A percentile compares a stretch with the other conserved stretches of the same genome.
These are phyloP conservation scores for Fistulifera solaris DNA, from an alignment of 108 stramenopile genomes.

Conservation along the genomic window DNA sequence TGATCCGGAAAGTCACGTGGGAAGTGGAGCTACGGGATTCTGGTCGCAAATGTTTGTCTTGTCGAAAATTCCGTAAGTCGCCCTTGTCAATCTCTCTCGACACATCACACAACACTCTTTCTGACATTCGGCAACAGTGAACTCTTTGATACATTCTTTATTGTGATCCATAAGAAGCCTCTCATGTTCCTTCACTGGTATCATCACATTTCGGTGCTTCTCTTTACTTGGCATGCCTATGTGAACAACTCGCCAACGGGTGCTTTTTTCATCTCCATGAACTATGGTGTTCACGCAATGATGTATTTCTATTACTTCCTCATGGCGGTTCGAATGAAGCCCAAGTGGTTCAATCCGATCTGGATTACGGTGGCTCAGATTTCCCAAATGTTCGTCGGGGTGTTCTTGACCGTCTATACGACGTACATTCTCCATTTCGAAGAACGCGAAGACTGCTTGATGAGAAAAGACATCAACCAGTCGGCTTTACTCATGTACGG, in stretches of 20 bases:
- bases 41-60: constrained; percentile 92
- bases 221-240: constrained; percentile 96
- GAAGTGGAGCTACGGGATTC: constrained; percentile 74
- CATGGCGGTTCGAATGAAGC: constrained; percentile 71
- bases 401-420: constrained; percentile 55
- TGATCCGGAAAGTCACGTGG: constrained; percentile 51
- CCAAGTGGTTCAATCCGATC: constrained; percentile 81
- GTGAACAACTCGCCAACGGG: constrained; percentile 76
- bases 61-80: constrained; percentile 79
- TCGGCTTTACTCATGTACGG: constrained; percentile 89
- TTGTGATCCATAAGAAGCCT: constrained; percentile 92
- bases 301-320: constrained; percentile 99
- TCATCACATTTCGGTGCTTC: constrained; percentile 96
- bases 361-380: constrained; percentile 84
- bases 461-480: constrained; percentile 67
- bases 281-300: constrained; percentile 95
- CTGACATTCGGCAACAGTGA: constrained; percentile 33
- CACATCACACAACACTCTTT: background rate
- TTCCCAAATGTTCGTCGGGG: constrained; percentile 92
- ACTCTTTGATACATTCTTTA: constrained; percentile 95
- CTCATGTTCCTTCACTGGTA: constrained; percentile 98
- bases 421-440: constrained; percentile 45
- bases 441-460: constrained; percentile 37
- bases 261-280: constrained; percentile 98
- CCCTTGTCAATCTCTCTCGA: background rate